Conservation (phyloP, 2,329 filamentous ascomycete species). For the Calonectria naviculata region DNA sequence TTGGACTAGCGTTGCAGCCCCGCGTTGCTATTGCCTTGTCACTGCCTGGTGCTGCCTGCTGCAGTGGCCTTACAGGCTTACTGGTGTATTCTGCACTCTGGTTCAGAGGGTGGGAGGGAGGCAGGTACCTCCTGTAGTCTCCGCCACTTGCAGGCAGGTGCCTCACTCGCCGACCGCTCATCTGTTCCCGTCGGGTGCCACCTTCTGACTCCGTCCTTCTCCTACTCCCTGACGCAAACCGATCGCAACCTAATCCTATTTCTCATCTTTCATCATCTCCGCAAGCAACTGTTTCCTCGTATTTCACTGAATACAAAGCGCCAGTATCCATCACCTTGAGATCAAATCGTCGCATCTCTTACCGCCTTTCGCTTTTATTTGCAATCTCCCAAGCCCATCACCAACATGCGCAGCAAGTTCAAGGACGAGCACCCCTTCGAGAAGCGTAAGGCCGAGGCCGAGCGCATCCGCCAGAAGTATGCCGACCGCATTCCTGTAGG, state of each 20-base stretch:
- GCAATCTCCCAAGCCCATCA: conserved; percentile 44
- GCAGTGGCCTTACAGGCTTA: conserved; percentile 21
- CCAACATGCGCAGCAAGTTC: conserved; percentile 97
- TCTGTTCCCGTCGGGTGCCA: conserved; percentile 36
- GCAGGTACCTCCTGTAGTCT: conserved; percentile 29
- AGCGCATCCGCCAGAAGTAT: conserved; percentile 99
- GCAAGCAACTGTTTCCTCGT: conserved; percentile 15
- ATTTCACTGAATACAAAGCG: conserved; percentile 7
- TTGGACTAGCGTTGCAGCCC: conserved; percentile 36
- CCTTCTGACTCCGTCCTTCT: conserved; percentile 40
- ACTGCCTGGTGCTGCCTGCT: conserved; percentile 38
- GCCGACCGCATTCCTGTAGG: conserved; percentile 97
- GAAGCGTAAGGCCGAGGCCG: conserved; percentile 99
- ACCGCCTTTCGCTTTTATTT: conserved; percentile 30
- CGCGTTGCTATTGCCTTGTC: conserved; percentile 35
- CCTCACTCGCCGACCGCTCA: conserved; percentile 41
- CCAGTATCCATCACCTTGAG: conserved; percentile 20
- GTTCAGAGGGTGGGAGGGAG: neutral
- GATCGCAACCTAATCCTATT: conserved; percentile 41
- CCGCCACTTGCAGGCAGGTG: conserved; percentile 30
- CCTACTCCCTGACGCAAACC: conserved; percentile 43
- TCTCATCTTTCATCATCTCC: conserved; percentile 35
- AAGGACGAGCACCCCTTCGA: conserved; percentile 99
- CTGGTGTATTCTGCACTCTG: conserved; percentile 23
- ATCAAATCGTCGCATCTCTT: conserved; percentile 24